A percentile compares a stretch with the other conserved stretches of the same genome.
Evolutionary conservation across 2,329 filamentous ascomycete genomes (phyloP).

Genomic region (Hortaea sp.): DNA sequence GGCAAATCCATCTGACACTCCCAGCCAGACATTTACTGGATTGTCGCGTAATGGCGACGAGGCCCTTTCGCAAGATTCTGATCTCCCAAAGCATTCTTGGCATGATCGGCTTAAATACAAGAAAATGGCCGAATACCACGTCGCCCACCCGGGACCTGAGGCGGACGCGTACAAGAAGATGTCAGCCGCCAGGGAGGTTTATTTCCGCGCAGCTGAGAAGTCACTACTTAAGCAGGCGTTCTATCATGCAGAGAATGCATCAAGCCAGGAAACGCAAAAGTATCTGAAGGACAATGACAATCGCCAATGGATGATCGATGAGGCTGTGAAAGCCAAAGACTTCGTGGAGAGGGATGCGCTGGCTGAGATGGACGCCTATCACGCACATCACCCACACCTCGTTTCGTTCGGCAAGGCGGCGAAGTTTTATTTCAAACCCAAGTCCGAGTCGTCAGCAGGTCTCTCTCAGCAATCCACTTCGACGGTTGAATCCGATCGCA

Average conservation of each 20-base stretch:
- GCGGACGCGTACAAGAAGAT: constrained; percentile 3
- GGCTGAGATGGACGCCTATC: constrained; percentile 2
- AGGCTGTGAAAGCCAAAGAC: constrained; percentile 2
- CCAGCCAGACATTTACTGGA: no score
- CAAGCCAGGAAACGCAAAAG: background rate
- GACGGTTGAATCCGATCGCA: no score
- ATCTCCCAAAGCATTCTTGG: background rate
- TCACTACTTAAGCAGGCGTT: constrained; percentile 2
- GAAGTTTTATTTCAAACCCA: background rate
- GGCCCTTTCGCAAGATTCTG: no score
- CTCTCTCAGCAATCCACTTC: no score
- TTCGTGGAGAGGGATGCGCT: constrained; percentile 2
- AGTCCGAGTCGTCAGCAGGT: background rate
- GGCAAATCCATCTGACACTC: no score
- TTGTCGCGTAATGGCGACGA: no score
- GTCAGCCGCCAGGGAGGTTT: constrained; percentile 1
- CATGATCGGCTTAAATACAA: background rate
- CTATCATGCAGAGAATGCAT: background rate
- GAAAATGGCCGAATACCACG: constrained; percentile 1
- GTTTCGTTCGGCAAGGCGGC: background rate
- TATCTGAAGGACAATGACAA: constrained; percentile 1
- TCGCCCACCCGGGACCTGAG: constrained; percentile 5
- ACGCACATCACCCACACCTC: background rate
- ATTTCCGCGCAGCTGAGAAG: background rate
- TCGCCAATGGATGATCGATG: constrained; percentile 7